phyloP scores from a whole-genome alignment of 2,329 filamentous ascomycete species.

The Pseudonectria foliicola region DNA sequence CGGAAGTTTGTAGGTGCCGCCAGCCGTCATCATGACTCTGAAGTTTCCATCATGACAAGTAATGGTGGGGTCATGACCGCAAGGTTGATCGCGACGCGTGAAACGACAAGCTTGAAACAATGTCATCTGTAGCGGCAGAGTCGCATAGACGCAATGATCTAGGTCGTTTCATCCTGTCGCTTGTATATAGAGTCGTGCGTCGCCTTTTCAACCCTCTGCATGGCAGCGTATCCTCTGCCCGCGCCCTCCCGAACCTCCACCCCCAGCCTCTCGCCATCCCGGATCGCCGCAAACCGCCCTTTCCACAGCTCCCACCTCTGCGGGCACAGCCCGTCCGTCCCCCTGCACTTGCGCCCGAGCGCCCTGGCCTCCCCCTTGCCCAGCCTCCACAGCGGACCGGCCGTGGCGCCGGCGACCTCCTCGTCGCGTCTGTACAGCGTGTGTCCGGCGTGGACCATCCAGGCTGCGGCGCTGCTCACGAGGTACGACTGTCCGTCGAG shows the following conservation, averaged over 20 bases:
- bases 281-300: constrained; percentile 8
- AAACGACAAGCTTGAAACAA: too few species aligned
- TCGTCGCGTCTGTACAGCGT: constrained; percentile 9
- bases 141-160: too few species aligned
- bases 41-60: too few species aligned
- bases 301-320: constrained; percentile 14
- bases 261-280: constrained; percentile 5
- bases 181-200: too few species aligned
- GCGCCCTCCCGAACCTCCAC: neutral
- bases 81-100: too few species aligned
- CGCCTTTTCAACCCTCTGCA: constrained; percentile 3
- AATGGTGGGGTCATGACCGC: too few species aligned
- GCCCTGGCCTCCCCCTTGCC: constrained; percentile 10
- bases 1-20: too few species aligned
- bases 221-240: constrained; percentile 1
- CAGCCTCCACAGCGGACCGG: constrained; percentile 12
- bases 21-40: too few species aligned
- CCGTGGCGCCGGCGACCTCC: constrained; percentile 7
- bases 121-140: too few species aligned
- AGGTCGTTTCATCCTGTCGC: too few species aligned
- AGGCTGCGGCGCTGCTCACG: too few species aligned
- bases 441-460: constrained; percentile 6
- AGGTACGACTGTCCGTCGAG: constrained; percentile 3
- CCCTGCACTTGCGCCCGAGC: constrained; percentile 8
- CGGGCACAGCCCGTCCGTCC: constrained; percentile 8